Conservation (phyloP, 257 asterid genomes). For the Solanum microdontum region DNA sequence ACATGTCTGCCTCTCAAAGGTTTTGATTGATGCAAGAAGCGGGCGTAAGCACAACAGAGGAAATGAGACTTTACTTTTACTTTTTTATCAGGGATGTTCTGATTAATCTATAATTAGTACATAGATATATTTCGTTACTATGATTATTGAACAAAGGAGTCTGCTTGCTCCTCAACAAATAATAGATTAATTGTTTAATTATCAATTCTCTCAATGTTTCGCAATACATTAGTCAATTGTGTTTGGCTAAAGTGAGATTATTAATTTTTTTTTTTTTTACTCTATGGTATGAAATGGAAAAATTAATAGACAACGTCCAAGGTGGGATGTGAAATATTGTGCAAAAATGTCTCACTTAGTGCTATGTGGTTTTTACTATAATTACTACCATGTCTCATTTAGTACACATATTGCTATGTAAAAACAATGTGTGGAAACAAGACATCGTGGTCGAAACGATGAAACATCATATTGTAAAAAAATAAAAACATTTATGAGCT, state of each 20-base stretch:
- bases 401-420: conserved; percentile 21
- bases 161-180: conserved; percentile 7
- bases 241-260: not conserved
- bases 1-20: conserved; percentile 77
- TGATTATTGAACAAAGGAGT: conserved; percentile 8
- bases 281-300: not conserved
- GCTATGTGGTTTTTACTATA: conserved; percentile 17
- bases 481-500: conserved; percentile 10
- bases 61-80: not conserved
- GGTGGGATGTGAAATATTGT: conserved; percentile 58
- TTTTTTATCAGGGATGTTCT: not conserved
- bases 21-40: conserved; percentile 31
- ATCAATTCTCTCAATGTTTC: not conserved
- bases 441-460: conserved; percentile 81
- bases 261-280: not conserved
- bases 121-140: conserved; percentile 4
- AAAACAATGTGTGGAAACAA: conserved; percentile 37
- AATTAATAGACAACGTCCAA: conserved; percentile 40
- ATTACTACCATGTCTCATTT: conserved; percentile 31
- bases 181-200: conserved; percentile 17
- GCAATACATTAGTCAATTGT: conserved; percentile 1
- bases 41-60: not conserved
- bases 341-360: conserved; percentile 47
- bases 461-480: conserved; percentile 37
- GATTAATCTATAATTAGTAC: not conserved